phyloP scores from a whole-genome alignment of 2,329 filamentous ascomycete species.

The Monilinia fructigena region DNA sequence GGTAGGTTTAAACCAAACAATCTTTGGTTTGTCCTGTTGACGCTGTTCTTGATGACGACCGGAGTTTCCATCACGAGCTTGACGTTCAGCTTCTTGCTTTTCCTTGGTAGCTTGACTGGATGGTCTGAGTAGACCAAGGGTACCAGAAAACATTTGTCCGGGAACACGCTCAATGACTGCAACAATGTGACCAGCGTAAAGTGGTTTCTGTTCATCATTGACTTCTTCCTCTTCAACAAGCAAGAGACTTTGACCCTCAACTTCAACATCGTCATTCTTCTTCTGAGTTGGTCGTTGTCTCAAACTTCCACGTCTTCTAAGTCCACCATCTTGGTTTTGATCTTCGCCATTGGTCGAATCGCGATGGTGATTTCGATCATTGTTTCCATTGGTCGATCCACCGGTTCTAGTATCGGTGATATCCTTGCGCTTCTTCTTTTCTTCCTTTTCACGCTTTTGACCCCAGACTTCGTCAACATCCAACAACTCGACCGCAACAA shows the following conservation, averaged over 20 bases:
- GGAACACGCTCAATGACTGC: slow-evolving; percentile 96
- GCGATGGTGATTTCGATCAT: slow-evolving; percentile 52
- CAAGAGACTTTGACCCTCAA: slow-evolving; percentile 94
- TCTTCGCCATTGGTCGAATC: slow-evolving; percentile 61
- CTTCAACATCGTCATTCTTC: slow-evolving; percentile 99
- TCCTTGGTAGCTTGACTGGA: slow-evolving; percentile 99
- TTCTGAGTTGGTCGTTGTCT: slow-evolving; percentile 97
- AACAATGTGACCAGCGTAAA: slow-evolving; percentile 96
- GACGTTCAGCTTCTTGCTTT: slow-evolving; percentile 96
- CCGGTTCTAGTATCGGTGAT: slow-evolving; percentile 86
- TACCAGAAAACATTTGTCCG: slow-evolving; percentile 98
- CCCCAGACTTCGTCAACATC: slow-evolving; percentile 98
- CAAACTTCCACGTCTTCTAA: slow-evolving; percentile 88
- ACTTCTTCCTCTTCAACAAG: slow-evolving; percentile 98
- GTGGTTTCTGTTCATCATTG: slow-evolving; percentile 94
- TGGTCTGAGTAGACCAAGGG: slow-evolving; percentile 86
- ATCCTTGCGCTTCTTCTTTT: slow-evolving; percentile 99
- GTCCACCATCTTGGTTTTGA: slow-evolving; percentile 64
- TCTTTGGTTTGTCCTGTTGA: slow-evolving; percentile 96
- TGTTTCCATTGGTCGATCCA: slow-evolving; percentile 71
- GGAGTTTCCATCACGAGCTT: slow-evolving; percentile 77
- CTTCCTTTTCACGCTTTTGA: slow-evolving; percentile 98
- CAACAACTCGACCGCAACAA: slow-evolving; percentile 92
- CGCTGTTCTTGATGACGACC: slow-evolving; percentile 74
- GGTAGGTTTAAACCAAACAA: slow-evolving; percentile 99